Conservation (phyloP, 441 rosid genomes). For the Corymbia calophylla region DNA sequence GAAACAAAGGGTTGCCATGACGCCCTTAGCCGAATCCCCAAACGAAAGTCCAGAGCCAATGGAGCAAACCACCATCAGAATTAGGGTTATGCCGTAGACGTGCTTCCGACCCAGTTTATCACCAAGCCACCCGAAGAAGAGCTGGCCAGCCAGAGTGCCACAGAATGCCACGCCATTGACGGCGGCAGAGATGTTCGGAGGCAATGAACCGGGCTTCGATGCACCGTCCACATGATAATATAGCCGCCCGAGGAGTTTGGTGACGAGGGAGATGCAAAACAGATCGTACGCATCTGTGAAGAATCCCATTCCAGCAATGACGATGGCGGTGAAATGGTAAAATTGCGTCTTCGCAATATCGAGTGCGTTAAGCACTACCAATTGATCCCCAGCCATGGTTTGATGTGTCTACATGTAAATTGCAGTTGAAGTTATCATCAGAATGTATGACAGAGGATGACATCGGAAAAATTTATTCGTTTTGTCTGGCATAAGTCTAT, state of each 20-base stretch:
- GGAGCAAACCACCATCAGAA: constrained; percentile 42
- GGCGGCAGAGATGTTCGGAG: constrained; percentile 28
- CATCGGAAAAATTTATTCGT: neutral
- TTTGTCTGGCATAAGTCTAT: too few species aligned
- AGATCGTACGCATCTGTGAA: constrained; percentile 58
- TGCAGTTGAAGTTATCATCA: neutral
- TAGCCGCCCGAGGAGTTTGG: constrained; percentile 48
- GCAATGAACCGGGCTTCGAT: constrained; percentile 34
- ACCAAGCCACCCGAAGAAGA: constrained; percentile 53
- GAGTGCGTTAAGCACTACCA: constrained; percentile 1
- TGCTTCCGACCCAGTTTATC: constrained; percentile 44
- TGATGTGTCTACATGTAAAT: neutral
- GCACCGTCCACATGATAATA: constrained; percentile 37
- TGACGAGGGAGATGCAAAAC: constrained; percentile 47
- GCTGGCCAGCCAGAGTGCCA: constrained; percentile 46
- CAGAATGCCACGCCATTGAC: constrained; percentile 52
- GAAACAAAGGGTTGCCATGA: constrained; percentile 47
- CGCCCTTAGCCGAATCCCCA: constrained; percentile 19
- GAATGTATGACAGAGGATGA: neutral
- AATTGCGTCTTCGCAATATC: constrained; percentile 36
- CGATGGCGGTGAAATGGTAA: constrained; percentile 36
- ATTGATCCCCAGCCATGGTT: neutral
- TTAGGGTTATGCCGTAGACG: constrained; percentile 44
- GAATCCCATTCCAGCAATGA: constrained; percentile 57
- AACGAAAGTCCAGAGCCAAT: constrained; percentile 42